These are phyloP conservation scores for Colletotrichum cereale DNA, from an alignment of 2,329 filamentous ascomycete species.

Conservation along the genomic window DNA sequence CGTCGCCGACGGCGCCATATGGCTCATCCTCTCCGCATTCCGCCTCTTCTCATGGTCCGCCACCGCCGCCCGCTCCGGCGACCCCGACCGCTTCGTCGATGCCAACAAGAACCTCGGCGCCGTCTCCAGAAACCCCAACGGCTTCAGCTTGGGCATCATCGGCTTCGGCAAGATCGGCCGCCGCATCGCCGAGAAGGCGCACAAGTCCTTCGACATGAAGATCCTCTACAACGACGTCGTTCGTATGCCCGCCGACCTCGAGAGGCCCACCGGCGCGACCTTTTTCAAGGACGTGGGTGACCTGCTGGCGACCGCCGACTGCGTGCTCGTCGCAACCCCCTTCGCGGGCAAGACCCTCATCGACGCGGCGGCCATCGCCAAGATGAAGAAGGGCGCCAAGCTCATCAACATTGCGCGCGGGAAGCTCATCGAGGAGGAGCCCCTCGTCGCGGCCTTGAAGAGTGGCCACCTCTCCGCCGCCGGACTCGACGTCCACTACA, in stretches of 20 bases:
- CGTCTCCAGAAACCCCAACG: constrained; percentile 36
- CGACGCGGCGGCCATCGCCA: constrained; percentile 70
- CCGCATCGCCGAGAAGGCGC: constrained; percentile 59
- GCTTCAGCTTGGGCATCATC: constrained; percentile 61
- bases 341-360: constrained; percentile 77
- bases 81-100: constrained; percentile 38
- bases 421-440: constrained; percentile 79
- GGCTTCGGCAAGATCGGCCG: constrained; percentile 72
- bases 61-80: constrained; percentile 32
- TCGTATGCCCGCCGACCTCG: constrained; percentile 51
- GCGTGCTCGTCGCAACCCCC: constrained; percentile 74
- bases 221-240: constrained; percentile 70
- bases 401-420: constrained; percentile 80
- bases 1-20: constrained; percentile 39
- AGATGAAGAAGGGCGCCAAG: constrained; percentile 78
- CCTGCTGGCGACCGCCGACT: constrained; percentile 59
- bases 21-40: constrained; percentile 37
- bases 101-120: constrained; percentile 36
- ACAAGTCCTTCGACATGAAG: constrained; percentile 65
- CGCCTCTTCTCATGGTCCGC: constrained; percentile 39
- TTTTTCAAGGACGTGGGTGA: constrained; percentile 47
- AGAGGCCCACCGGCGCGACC: constrained; percentile 53
- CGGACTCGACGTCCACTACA: constrained; percentile 79
- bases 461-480: constrained; percentile 72
- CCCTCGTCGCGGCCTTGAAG: constrained; percentile 74